Percentiles rank a stretch among this genome's conserved stretches.
phyloP scores from a whole-genome alignment of 106 monocot genomes.

The Narthecium ossifragum region DNA sequence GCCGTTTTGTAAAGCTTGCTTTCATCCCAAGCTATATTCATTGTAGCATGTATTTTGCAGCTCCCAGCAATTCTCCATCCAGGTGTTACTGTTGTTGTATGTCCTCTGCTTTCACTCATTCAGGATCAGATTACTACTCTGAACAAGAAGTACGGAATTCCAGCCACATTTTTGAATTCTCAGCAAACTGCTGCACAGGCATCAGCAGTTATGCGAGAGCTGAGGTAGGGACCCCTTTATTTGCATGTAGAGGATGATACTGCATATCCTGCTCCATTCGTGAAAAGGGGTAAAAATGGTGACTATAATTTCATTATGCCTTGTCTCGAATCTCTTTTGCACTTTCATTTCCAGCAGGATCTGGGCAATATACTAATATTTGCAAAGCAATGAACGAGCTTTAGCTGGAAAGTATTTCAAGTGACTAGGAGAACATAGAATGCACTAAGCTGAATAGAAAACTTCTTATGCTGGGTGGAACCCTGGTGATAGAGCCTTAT shows the following conservation, averaged over 20 bases:
- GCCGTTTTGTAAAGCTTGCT: too few species aligned
- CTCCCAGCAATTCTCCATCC: constrained; percentile 91
- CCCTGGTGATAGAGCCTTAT: too few species aligned
- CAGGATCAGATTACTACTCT: constrained; percentile 84
- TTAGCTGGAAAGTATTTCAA: too few species aligned
- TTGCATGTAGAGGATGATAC: background rate
- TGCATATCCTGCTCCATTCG: background rate
- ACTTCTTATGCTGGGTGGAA: too few species aligned
- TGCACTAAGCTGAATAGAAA: too few species aligned
- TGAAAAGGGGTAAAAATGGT: background rate
- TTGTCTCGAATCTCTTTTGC: too few species aligned
- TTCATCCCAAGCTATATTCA: too few species aligned
- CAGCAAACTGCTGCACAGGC: constrained; percentile 88
- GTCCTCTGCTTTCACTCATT: constrained; percentile 86
- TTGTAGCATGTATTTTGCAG: constrained; percentile 48
- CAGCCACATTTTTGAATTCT: constrained; percentile 89
- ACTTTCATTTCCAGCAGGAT: too few species aligned
- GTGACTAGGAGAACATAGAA: too few species aligned
- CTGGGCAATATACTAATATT: too few species aligned
- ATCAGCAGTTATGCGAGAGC: constrained; percentile 66
- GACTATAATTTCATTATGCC: too few species aligned
- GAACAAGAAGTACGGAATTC: constrained; percentile 76
- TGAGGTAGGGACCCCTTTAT: constrained; percentile 31
- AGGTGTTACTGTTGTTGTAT: constrained; percentile 81
- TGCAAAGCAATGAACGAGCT: too few species aligned